Conservation (phyloP, 805 yeast species). For the Pichia deserticola region DNA sequence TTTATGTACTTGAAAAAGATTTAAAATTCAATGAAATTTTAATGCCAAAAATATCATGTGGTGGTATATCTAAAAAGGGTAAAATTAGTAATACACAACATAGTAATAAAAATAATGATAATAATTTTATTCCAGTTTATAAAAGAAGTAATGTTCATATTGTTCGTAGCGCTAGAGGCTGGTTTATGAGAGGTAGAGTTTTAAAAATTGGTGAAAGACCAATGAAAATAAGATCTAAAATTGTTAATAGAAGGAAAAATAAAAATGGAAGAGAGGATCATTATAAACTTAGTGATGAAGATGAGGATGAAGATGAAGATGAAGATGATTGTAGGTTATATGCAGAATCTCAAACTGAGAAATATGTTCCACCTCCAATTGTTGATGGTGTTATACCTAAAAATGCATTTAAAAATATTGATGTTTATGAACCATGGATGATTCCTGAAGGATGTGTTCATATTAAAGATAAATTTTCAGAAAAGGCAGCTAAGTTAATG, state of each 20-base stretch:
- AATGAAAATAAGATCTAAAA: constrained; percentile 35
- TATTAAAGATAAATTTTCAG: constrained; percentile 46
- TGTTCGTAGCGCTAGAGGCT: constrained; percentile 69
- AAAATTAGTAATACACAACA: constrained; percentile 7
- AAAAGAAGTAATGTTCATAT: constrained; percentile 55
- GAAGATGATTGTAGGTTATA: constrained; percentile 56
- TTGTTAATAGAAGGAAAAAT: constrained; percentile 15
- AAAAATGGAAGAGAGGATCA: constrained; percentile 18
- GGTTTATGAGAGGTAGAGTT: constrained; percentile 78
- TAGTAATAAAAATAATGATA: too few relatives aligned
- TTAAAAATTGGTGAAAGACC: constrained; percentile 67
- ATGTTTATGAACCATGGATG: constrained; percentile 71
- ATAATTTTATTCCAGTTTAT: constrained; percentile 49
- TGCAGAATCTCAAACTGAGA: constrained; percentile 69
- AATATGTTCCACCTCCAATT: constrained; percentile 59
- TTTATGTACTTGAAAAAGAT: constrained; percentile 73
- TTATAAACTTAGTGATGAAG: constrained; percentile 18
- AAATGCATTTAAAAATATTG: constrained; percentile 79
- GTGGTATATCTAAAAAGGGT: constrained; percentile 46
- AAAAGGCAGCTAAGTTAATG: constrained; percentile 62
- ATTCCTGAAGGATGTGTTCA: constrained; percentile 73
- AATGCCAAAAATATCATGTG: constrained; percentile 63
- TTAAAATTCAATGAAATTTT: constrained; percentile 66
- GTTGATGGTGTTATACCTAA: constrained; percentile 62
- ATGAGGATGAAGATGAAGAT: constrained; percentile 38